Percentiles rank a stretch among this genome's conserved stretches.
These are phyloP conservation scores for Talaromyces sp. DNA, from an alignment of 2,329 filamentous ascomycete species.

Conservation along the genomic window DNA sequence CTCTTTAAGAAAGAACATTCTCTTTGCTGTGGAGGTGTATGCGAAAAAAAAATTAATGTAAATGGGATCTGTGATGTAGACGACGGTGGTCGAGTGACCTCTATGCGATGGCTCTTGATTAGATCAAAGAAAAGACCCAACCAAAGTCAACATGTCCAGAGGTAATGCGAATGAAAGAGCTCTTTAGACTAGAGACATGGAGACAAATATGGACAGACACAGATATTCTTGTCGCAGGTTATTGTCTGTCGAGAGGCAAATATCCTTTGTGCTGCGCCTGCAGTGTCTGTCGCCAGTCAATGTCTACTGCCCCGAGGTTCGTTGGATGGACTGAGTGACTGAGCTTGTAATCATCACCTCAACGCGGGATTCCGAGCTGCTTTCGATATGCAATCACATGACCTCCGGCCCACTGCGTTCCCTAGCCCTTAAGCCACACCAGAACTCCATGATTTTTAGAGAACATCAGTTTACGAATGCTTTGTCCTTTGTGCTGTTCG, in stretches of 20 bases:
- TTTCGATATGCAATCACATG: slow-evolving; percentile 7
- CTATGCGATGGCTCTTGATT: not conserved
- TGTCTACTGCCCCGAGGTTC: not conserved
- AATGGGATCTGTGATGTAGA: not conserved
- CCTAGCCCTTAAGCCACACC: not conserved
- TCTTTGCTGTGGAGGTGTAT: slow-evolving; percentile 21
- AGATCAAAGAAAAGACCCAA: not conserved
- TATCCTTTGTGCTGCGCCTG: slow-evolving; percentile 4
- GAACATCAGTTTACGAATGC: not conserved
- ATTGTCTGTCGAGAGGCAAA: not conserved
- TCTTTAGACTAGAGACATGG: slow-evolving; percentile 5
- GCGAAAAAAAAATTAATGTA: not conserved
- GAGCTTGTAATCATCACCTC: not conserved
- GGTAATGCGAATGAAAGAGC: not conserved
- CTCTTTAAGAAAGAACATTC: slow-evolving; percentile 98
- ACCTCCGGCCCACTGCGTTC: not conserved
- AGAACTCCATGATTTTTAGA: not conserved
- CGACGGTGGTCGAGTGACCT: not conserved
- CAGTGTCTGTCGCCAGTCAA: not conserved
- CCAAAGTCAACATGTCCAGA: slow-evolving; percentile 7
- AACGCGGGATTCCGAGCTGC: not conserved
- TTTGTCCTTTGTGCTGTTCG: not conserved
- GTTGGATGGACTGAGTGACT: not conserved
- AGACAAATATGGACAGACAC: not conserved
- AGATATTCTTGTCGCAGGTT: slow-evolving; percentile 2